These are phyloP conservation scores for Stephania cephalantha DNA, from an alignment of 164 flowering plant genomes.

Conservation along the genomic window DNA sequence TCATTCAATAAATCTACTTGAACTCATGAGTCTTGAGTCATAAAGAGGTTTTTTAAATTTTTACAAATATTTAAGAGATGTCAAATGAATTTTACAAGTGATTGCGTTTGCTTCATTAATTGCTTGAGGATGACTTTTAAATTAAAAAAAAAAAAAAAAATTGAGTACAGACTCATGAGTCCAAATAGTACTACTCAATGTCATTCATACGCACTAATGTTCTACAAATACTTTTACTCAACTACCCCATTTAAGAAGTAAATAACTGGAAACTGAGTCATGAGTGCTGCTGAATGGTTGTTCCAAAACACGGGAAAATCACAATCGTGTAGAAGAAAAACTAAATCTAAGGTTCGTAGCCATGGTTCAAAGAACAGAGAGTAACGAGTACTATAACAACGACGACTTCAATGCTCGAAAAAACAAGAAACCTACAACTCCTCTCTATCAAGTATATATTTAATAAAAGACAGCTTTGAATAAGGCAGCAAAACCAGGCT, in stretches of 20 bases:
- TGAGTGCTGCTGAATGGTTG: not conserved
- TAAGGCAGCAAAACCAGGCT: not conserved
- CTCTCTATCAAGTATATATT: not conserved
- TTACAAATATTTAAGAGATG: not conserved
- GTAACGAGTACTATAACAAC: too few relatives aligned
- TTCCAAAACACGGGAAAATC: not conserved
- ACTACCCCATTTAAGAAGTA: not conserved
- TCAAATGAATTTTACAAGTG: too few relatives aligned
- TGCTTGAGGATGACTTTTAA: too few relatives aligned
- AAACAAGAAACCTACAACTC: not conserved
- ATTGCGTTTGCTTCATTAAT: too few relatives aligned
- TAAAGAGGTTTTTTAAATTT: not conserved
- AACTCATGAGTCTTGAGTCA: too few relatives aligned
- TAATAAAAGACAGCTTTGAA: not conserved
- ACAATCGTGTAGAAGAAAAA: not conserved
- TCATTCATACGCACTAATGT: not conserved
- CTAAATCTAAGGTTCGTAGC: not conserved
- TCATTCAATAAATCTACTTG: not conserved
- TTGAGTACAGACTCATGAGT: too few relatives aligned
- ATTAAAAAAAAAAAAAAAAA: too few relatives aligned
- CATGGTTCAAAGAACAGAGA: not conserved
- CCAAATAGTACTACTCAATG: too few relatives aligned
- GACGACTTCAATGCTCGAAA: too few relatives aligned
- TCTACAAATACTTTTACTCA: too few relatives aligned
- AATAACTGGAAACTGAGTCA: not conserved